Conservation (phyloP, 805 yeast genomes). For the Candida sithepensis region DNA sequence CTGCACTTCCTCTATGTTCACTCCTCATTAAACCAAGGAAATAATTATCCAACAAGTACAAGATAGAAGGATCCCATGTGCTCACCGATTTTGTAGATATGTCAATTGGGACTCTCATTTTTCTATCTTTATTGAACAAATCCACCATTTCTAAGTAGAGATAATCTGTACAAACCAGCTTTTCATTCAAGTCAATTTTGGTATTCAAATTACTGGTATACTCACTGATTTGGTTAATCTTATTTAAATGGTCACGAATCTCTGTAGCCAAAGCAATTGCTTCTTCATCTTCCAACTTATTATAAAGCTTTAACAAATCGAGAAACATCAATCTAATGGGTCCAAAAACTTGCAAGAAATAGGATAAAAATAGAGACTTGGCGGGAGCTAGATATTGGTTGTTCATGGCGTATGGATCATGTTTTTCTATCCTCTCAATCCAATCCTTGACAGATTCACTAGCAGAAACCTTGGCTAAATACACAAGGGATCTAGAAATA, state of each 20-base stretch:
- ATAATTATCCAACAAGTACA: slow-evolving; percentile 38
- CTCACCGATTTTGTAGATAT: slow-evolving; percentile 21
- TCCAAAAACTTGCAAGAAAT: slow-evolving; percentile 29
- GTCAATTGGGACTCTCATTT: slow-evolving; percentile 23
- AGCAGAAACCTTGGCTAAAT: slow-evolving; percentile 26
- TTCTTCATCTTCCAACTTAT: slow-evolving; percentile 13
- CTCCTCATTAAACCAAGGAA: slow-evolving; percentile 22
- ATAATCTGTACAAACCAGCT: slow-evolving; percentile 28
- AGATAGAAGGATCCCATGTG: slow-evolving; percentile 40
- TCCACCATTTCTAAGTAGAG: slow-evolving; percentile 30
- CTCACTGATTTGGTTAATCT: slow-evolving; percentile 27
- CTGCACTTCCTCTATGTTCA: slow-evolving; percentile 15
- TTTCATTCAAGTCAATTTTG: slow-evolving; percentile 29
- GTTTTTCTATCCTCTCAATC: slow-evolving; percentile 17
- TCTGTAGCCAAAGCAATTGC: slow-evolving; percentile 14
- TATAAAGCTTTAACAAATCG: slow-evolving; percentile 23
- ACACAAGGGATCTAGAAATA: slow-evolving; percentile 28
- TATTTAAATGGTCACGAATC: slow-evolving; percentile 15
- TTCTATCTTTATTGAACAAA: slow-evolving; percentile 26
- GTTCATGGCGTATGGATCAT: slow-evolving; percentile 16
- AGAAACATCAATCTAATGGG: slow-evolving; percentile 25
- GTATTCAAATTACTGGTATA: slow-evolving; percentile 29
- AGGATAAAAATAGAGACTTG: slow-evolving; percentile 28
- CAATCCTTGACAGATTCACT: slow-evolving; percentile 24
- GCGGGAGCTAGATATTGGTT: slow-evolving; percentile 27